Percentiles rank a stretch among this genome's conserved stretches.
These are phyloP conservation scores for Penicillium angulare DNA, from an alignment of 495 filamentous ascomycete species.

Conservation along the genomic window DNA sequence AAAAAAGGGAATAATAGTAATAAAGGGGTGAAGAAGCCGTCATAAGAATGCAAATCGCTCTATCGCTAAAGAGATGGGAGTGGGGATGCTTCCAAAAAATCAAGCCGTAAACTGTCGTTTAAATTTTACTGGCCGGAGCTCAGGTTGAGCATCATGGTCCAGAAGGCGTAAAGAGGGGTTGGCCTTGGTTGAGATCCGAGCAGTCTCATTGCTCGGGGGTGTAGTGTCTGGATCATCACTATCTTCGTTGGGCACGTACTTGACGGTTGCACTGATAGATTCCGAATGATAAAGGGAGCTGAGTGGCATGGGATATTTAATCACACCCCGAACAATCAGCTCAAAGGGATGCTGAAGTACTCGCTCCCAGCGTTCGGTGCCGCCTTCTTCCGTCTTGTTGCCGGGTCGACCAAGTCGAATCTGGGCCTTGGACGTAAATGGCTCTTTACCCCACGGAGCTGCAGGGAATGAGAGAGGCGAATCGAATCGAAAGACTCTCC, in stretches of 20 bases:
- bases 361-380: constrained; percentile 86
- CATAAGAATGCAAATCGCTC: constrained; percentile 28
- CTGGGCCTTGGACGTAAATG: constrained; percentile 72
- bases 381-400: constrained; percentile 83
- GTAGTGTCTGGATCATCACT: constrained; percentile 14
- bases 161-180: constrained; percentile 4
- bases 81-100: constrained; percentile 3
- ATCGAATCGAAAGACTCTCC: constrained; percentile 82
- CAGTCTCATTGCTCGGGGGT: constrained; percentile 29
- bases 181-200: constrained; percentile 15
- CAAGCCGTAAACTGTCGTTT: constrained; percentile 31
- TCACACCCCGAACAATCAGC: constrained; percentile 80
- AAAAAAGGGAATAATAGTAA: constrained; percentile 3
- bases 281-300: constrained; percentile 62
- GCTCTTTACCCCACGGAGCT: constrained; percentile 70
- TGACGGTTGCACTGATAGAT: constrained; percentile 50
- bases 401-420: constrained; percentile 78
- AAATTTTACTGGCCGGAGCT: constrained; percentile 8
- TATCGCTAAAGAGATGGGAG: constrained; percentile 25
- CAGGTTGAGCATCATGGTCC: constrained; percentile 5
- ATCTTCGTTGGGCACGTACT: constrained; percentile 50
- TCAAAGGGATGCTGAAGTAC: constrained; percentile 90
- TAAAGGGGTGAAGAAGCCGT: constrained; percentile 15
- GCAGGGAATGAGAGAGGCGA: constrained; percentile 84
- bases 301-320: constrained; percentile 87